Evolutionary conservation across 2,329 filamentous ascomycete species (phyloP).

Genomic region (Hypoxylon sp.): DNA sequence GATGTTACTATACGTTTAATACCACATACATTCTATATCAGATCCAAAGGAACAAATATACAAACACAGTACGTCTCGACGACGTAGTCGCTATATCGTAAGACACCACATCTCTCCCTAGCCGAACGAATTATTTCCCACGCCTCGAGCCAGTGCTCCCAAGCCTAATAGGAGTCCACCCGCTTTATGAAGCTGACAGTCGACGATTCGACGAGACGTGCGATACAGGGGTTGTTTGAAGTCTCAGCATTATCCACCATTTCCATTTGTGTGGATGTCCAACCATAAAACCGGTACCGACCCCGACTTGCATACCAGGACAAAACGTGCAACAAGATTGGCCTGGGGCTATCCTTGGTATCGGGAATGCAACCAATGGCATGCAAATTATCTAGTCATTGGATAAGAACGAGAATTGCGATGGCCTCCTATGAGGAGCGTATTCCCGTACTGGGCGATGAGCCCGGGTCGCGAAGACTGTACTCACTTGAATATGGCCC

Average conservation of each 20-base stretch:
- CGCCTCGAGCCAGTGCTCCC: conserved; percentile 2
- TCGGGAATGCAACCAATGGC: conserved; percentile 33
- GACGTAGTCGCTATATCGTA: neutral
- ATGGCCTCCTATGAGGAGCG: conserved; percentile 16
- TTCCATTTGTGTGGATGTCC: conserved; percentile 16
- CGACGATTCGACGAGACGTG: conserved; percentile 22
- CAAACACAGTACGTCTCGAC: conserved; percentile 5
- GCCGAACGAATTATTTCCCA: neutral
- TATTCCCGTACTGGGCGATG: conserved; percentile 4
- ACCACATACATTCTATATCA: conserved; percentile 17
- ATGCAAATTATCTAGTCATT: conserved; percentile 22
- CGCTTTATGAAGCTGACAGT: conserved; percentile 21
- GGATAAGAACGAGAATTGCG: conserved; percentile 23
- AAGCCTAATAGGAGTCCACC: neutral
- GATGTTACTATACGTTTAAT: conserved; percentile 11
- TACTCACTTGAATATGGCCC: conserved; percentile 9
- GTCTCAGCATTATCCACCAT: conserved; percentile 17
- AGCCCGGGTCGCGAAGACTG: conserved; percentile 16
- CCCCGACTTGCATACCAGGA: conserved; percentile 37
- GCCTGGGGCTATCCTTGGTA: conserved; percentile 21
- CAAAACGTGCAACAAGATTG: conserved; percentile 29
- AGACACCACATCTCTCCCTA: conserved; percentile 3
- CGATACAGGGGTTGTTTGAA: conserved; percentile 16
- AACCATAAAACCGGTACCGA: conserved; percentile 20
- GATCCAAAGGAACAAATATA: conserved; percentile 1